phyloP scores from a whole-genome alignment of 2,329 filamentous ascomycete genomes.

The Geosmithia morbida region DNA sequence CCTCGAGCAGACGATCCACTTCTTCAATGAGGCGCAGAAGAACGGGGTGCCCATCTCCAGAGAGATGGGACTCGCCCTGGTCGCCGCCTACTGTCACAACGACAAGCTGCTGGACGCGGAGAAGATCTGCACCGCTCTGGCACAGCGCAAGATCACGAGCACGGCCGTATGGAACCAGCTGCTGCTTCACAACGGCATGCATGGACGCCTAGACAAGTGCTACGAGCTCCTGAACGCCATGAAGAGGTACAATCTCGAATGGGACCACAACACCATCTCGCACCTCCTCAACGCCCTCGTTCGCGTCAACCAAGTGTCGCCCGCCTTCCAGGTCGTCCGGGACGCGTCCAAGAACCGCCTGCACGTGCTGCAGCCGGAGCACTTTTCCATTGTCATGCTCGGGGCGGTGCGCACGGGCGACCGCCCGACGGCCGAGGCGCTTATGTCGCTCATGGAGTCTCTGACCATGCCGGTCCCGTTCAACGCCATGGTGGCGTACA shows the following conservation, averaged over 20 bases:
- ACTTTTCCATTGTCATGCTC: slow-evolving; percentile 39
- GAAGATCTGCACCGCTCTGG: slow-evolving; percentile 30
- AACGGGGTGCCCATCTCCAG: slow-evolving; percentile 32
- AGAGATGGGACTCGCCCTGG: slow-evolving; percentile 47
- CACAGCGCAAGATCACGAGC: slow-evolving; percentile 32
- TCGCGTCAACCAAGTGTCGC: slow-evolving; percentile 30
- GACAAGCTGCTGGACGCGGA: slow-evolving; percentile 19
- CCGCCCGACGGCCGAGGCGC: slow-evolving; percentile 22
- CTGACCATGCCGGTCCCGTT: slow-evolving; percentile 26
- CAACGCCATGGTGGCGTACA: slow-evolving; percentile 21
- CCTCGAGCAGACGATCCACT: slow-evolving; percentile 47
- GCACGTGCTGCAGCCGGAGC: slow-evolving; percentile 29
- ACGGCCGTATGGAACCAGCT: slow-evolving; percentile 68
- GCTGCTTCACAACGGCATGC: slow-evolving; percentile 52
- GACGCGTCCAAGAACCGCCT: slow-evolving; percentile 25
- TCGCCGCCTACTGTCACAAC: slow-evolving; percentile 48
- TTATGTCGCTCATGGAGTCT: slow-evolving; percentile 27
- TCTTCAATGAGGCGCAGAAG: slow-evolving; percentile 50
- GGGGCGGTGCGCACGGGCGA: slow-evolving; percentile 32
- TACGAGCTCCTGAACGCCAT: slow-evolving; percentile 34
- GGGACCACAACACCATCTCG: slow-evolving; percentile 34
- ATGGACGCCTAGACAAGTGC: slow-evolving; percentile 35
- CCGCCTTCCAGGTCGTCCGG: slow-evolving; percentile 32
- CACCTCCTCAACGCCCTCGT: slow-evolving; percentile 33
- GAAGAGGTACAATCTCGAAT: slow-evolving; percentile 28